Conservation (phyloP, 495 filamentous ascomycete genomes). For the Aspergillus biplanus region DNA sequence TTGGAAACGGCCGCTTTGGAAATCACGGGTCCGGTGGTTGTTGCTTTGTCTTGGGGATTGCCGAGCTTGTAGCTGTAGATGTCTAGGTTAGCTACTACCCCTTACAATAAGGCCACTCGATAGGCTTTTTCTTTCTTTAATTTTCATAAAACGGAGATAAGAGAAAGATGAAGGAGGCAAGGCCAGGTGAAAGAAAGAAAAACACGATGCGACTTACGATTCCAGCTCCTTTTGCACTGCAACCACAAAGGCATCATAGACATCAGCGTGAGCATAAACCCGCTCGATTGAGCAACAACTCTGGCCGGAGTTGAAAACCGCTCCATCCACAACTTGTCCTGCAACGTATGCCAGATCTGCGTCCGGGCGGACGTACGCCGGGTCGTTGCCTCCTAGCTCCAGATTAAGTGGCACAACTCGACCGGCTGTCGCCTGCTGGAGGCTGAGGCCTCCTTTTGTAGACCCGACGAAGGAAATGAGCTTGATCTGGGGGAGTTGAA, state of each 20-base stretch:
- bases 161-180: no score
- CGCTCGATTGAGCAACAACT: conserved; percentile 94
- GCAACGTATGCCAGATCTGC: conserved; percentile 88
- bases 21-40: conserved; percentile 87
- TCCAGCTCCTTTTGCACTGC: conserved; percentile 77
- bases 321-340: conserved; percentile 91
- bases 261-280: conserved; percentile 84
- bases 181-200: no score
- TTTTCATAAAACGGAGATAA: no score
- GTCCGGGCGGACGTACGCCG: conserved; percentile 84
- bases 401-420: conserved; percentile 82
- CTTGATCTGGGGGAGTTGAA: conserved; percentile 71
- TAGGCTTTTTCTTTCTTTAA: no score
- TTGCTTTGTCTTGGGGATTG: conserved; percentile 76
- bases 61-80: conserved; percentile 76
- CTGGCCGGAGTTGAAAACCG: conserved; percentile 95
- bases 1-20: conserved; percentile 69
- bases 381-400: conserved; percentile 93
- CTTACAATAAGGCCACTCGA: no score
- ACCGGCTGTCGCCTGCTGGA: conserved; percentile 80
- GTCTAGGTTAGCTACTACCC: background rate
- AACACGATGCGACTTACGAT: conserved; percentile 26
- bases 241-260: conserved; percentile 79
- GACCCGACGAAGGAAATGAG: conserved; percentile 92
- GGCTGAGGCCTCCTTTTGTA: conserved; percentile 78